Conservation (phyloP, 768 basidiomycete genomes). For the Suillus placidus region DNA sequence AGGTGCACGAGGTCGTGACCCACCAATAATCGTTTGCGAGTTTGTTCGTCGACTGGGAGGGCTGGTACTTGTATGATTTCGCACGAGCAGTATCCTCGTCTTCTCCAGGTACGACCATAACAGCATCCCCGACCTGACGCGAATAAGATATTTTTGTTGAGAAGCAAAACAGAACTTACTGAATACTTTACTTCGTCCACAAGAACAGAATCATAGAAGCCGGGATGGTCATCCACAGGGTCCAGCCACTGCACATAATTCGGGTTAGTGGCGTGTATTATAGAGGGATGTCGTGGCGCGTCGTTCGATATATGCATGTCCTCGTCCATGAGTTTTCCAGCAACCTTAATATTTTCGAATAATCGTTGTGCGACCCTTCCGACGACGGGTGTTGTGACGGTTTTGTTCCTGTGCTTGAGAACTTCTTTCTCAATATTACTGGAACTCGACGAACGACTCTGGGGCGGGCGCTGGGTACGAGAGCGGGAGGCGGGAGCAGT, state of each 20-base stretch:
- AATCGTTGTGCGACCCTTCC: slow-evolving; percentile 48
- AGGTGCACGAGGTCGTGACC: slow-evolving; percentile 17
- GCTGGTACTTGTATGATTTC: slow-evolving; percentile 40
- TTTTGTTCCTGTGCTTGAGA: slow-evolving; percentile 40
- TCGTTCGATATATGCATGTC: slow-evolving; percentile 28
- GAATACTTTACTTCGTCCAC: slow-evolving; percentile 62
- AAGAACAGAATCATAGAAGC: slow-evolving; percentile 46
- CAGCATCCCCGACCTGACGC: slow-evolving; percentile 60
- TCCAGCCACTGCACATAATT: slow-evolving; percentile 37
- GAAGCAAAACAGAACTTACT: slow-evolving; percentile 37
- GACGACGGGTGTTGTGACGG: slow-evolving; percentile 50
- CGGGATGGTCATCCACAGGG: slow-evolving; percentile 23
- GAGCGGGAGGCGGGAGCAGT: slow-evolving; percentile 18
- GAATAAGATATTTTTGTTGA: slow-evolving; percentile 15
- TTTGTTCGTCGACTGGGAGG: slow-evolving; percentile 52
- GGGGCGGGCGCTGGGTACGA: slow-evolving; percentile 17
- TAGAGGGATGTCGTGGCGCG: slow-evolving; percentile 15
- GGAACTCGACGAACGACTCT: slow-evolving; percentile 14
- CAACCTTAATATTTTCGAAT: slow-evolving; percentile 47
- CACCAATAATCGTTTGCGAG: slow-evolving; percentile 67
- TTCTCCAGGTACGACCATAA: slow-evolving; percentile 62
- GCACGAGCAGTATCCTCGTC: slow-evolving; percentile 47
- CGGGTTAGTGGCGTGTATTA: slow-evolving; percentile 35
- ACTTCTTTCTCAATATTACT: slow-evolving; percentile 31
- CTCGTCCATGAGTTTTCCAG: slow-evolving; percentile 33